Evolutionary conservation across 768 basidiomycete species (phyloP), one percentile per base, ranked within the genome.

Genomic region (Clitopilus passeckerianus): DNA sequence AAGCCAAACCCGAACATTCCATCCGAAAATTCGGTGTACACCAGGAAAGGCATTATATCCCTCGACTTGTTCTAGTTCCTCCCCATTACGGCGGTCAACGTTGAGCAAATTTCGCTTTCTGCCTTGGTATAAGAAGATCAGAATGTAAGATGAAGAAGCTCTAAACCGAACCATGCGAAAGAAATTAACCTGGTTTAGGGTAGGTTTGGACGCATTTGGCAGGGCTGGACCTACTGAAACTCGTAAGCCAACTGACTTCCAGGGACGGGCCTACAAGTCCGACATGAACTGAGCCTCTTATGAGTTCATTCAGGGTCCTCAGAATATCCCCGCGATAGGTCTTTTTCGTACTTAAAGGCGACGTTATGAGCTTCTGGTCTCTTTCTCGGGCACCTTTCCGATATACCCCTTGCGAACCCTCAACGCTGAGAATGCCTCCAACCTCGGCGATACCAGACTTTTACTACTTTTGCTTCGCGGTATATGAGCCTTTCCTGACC

Each of bases 381-480:
- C 56, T 50, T 34, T 37, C 46, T 20, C 46, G n/a, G 34, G 18
- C 7, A 15, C 14, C 20, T 43, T 16, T 30, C 27, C 46, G n/a
- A 23, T 22, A 34, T 55, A 27, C 43, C 27, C 35, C 16, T 6
- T 27, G 52, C 30, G 5, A 24, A 35, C 33, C 37, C 20, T 23
- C 54, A 18, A 34, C 24, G 0, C 30, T 23, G 58, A 59, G 57
- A 63, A 82, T 82, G 80, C 71, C 69, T 30, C 72, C 78, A 15
- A 68, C 72, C 37, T 88, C 89, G 61, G 86, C 90, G 41, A 77
- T 92, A 64, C 89, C 90, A 18, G 80, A 82, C 65, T 78, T 84
- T 60, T 92, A 92, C 73, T 91, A 85, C 72, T 78, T 83, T 46
- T 76, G 87, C 62, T 92, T 92, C 66, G 88, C 84, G 24, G 76